These are phyloP conservation scores for Penicillium sp. DNA, from an alignment of 2,329 filamentous ascomycete genomes.

Conservation along the genomic window DNA sequence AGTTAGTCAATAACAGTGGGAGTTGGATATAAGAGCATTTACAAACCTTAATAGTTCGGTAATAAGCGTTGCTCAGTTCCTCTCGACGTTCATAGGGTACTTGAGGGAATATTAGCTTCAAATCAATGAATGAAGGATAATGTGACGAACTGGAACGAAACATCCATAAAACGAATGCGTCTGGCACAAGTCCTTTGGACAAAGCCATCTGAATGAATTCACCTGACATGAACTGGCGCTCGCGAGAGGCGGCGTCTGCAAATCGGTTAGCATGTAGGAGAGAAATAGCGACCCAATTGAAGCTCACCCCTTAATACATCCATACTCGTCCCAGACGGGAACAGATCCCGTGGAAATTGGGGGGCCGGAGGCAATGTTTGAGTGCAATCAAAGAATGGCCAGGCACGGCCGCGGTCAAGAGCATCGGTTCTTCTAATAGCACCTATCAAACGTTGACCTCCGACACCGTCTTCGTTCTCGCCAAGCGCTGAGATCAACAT, in stretches of 20 bases:
- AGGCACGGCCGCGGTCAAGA: conserved; percentile 52
- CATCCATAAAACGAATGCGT: conserved; percentile 67
- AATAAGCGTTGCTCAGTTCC: conserved; percentile 61
- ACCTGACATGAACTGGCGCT: conserved; percentile 62
- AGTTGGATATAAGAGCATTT: conserved; percentile 27
- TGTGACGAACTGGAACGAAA: conserved; percentile 34
- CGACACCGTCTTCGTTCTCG: conserved; percentile 43
- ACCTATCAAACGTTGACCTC: conserved; percentile 50
- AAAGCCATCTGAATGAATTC: conserved; percentile 49
- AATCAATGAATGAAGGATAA: not conserved
- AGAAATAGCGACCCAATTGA: not conserved
- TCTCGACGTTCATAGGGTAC: conserved; percentile 56
- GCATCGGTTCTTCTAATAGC: conserved; percentile 63
- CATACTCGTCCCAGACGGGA: conserved; percentile 32
- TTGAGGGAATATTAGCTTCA: conserved; percentile 15
- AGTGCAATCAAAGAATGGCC: conserved; percentile 55
- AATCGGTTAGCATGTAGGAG: conserved; percentile 11
- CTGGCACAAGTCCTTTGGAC: conserved; percentile 51
- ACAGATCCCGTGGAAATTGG: conserved; percentile 36
- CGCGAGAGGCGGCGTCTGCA: conserved; percentile 50
- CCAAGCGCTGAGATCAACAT: conserved; percentile 45
- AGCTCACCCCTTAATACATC: conserved; percentile 34
- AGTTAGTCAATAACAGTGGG: conserved; percentile 10
- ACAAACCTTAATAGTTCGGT: conserved; percentile 51
- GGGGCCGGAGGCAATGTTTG: conserved; percentile 20